Percentiles rank a stretch among this genome's conserved stretches.
Evolutionary conservation across 73 alveolate genomes (phyloP).

Genomic region (Paramecium primaurelia): DNA sequence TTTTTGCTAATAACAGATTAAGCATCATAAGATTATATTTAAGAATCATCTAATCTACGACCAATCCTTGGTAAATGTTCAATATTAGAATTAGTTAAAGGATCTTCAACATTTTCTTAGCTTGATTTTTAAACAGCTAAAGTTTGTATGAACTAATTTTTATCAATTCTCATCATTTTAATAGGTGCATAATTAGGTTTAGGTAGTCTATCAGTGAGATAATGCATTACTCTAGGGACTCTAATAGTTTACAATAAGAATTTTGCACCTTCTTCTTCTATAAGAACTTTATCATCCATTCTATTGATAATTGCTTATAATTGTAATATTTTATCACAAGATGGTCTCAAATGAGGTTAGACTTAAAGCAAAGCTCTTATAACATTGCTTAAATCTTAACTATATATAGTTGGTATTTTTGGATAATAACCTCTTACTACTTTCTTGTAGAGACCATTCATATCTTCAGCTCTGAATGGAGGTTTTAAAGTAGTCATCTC

Average conservation of each 20-base stretch:
- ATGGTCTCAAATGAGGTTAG: constrained; percentile 59
- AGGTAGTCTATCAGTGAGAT: constrained; percentile 90
- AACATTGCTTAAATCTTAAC: constrained; percentile 69
- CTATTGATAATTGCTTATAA: constrained; percentile 50
- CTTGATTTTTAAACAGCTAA: constrained; percentile 51
- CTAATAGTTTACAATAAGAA: constrained; percentile 81
- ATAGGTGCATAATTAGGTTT: constrained; percentile 81
- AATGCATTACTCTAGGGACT: constrained; percentile 85
- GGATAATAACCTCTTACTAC: constrained; percentile 81
- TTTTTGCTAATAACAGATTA: background rate
- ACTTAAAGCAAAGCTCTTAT: constrained; percentile 71
- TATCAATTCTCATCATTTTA: constrained; percentile 46
- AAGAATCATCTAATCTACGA: constrained; percentile 29
- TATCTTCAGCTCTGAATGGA: constrained; percentile 96
- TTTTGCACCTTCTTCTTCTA: constrained; percentile 48
- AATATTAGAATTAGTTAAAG: background rate
- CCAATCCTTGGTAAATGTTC: constrained; percentile 46
- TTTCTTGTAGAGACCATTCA: constrained; percentile 85
- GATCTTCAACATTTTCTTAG: constrained; percentile 35
- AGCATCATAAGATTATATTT: background rate
- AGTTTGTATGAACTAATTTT: constrained; percentile 43
- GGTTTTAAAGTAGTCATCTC: constrained; percentile 95
- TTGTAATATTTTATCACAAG: constrained; percentile 48
- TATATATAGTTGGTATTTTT: constrained; percentile 75
- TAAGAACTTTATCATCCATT: constrained; percentile 52